These are phyloP conservation scores for Cyamopsis tetragonoloba DNA, from an alignment of 306 rosid species.

Conservation along the genomic window DNA sequence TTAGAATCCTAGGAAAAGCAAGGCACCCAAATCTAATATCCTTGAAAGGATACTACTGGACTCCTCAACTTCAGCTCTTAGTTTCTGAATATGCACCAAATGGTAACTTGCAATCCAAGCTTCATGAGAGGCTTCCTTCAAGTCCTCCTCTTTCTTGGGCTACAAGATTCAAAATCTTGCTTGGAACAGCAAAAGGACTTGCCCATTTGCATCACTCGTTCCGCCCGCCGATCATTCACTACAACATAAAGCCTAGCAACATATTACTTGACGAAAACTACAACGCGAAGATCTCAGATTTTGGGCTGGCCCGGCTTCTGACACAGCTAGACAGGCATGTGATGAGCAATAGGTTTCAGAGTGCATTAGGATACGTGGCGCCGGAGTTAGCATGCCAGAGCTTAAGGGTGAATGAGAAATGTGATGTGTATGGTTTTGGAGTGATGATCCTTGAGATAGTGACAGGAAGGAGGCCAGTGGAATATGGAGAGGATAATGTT, in stretches of 20 bases:
- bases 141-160: conserved; percentile 65
- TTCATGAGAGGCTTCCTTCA: conserved; percentile 63
- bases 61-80: conserved; percentile 63
- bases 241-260: conserved; percentile 82
- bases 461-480: conserved; percentile 82
- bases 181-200: conserved; percentile 75
- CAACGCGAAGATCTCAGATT: conserved; percentile 70
- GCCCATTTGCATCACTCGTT: conserved; percentile 70
- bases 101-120: conserved; percentile 65
- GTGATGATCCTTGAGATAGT: conserved; percentile 75
- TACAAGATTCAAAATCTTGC: conserved; percentile 61
- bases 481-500: conserved; percentile 79
- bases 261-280: conserved; percentile 59
- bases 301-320: conserved; percentile 64
- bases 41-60: conserved; percentile 78
- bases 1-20: conserved; percentile 63
- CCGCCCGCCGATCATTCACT: conserved; percentile 68
- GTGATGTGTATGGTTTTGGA: conserved; percentile 75
- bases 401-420: conserved; percentile 78
- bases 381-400: conserved; percentile 85
- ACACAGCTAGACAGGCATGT: conserved; percentile 62
- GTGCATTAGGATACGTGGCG: conserved; percentile 76
- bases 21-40: conserved; percentile 62
- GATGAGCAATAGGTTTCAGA: conserved; percentile 63
- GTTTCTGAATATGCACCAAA: conserved; percentile 64